Percentiles rank a stretch among this genome's conserved stretches.
These are phyloP conservation scores for Avena atlantica DNA, from an alignment of 176 grass and related monocot genomes.

Conservation along the genomic window DNA sequence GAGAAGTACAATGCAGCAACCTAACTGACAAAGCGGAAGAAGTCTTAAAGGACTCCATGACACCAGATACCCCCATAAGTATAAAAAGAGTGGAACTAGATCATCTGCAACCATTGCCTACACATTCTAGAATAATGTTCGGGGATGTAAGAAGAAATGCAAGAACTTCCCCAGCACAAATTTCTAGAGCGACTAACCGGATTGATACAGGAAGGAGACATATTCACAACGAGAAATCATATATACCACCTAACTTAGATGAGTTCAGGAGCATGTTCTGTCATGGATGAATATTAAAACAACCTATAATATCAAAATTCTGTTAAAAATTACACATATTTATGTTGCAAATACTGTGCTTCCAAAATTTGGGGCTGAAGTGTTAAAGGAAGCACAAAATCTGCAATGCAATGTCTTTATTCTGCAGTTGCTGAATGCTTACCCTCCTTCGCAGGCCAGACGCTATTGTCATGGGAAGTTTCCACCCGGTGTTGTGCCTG, in stretches of 20 bases:
- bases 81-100: neutral
- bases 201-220: neutral
- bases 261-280: neutral
- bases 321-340: neutral
- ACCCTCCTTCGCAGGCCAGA: neutral
- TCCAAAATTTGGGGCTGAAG: neutral
- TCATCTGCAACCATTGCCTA: no score
- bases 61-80: neutral
- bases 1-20: no score
- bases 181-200: neutral
- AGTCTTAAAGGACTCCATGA: neutral
- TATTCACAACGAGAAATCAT: neutral
- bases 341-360: neutral
- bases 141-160: neutral
- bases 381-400: neutral
- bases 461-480: neutral
- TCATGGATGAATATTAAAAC: neutral
- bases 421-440: neutral
- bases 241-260: neutral
- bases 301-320: no score
- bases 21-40: no score
- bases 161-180: neutral
- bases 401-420: neutral
- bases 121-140: neutral
- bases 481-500: neutral